A percentile compares a stretch with the other conserved stretches of the same genome.
Conservation (phyloP, 1,284 basidiomycete genomes). For the Boletus semigastroideus region DNA sequence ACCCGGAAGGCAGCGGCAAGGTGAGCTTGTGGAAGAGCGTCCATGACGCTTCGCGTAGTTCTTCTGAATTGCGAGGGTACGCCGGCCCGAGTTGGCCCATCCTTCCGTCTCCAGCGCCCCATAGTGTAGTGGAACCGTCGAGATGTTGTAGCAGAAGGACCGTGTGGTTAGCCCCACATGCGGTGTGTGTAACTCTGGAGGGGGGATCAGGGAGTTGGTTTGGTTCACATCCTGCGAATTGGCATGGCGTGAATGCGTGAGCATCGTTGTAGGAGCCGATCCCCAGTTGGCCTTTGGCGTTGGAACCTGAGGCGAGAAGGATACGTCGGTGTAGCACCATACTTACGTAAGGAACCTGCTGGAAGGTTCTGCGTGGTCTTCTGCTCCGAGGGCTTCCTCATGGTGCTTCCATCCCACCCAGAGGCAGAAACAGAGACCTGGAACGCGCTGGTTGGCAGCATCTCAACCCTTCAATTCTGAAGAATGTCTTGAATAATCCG, state of each 20-base stretch:
- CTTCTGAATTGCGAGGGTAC: background rate
- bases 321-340: slow-evolving; percentile 2
- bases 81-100: slow-evolving; percentile 60
- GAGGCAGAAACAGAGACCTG: too few species aligned
- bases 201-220: slow-evolving; percentile 12
- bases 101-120: slow-evolving; percentile 67
- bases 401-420: too few species aligned
- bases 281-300: slow-evolving; percentile 34
- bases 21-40: slow-evolving; percentile 50
- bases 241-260: slow-evolving; percentile 28
- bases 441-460: too few species aligned
- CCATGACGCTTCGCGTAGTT: slow-evolving; percentile 9
- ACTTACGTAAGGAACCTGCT: too few species aligned
- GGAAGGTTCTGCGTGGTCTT: too few species aligned
- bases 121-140: slow-evolving; percentile 43
- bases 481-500: too few species aligned
- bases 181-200: slow-evolving; percentile 18
- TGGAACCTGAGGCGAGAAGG: slow-evolving; percentile 33
- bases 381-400: too few species aligned
- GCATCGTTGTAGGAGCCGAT: slow-evolving; percentile 28
- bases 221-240: slow-evolving; percentile 13
- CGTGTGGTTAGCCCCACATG: slow-evolving; percentile 36
- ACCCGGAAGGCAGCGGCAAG: slow-evolving; percentile 19
- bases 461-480: too few species aligned
- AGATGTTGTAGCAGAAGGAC: slow-evolving; percentile 21